Evolutionary conservation across 371 early-diverging fungal species (phyloP).

Genomic region (Circinella minor): DNA sequence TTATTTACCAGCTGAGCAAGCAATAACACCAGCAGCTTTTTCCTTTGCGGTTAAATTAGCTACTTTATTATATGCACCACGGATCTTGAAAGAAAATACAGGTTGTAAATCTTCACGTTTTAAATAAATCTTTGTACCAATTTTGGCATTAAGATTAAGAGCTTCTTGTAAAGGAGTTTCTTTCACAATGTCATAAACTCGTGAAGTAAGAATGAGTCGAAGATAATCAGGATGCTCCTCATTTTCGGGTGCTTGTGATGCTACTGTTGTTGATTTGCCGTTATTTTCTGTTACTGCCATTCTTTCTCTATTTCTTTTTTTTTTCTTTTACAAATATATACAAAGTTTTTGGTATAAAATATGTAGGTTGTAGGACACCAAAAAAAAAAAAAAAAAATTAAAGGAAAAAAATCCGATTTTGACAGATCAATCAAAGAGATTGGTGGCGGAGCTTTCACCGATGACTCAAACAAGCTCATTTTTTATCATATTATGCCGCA

Average conservation of each 20-base stretch:
- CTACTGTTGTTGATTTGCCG: not conserved
- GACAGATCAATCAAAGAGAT: too few relatives aligned
- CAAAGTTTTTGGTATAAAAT: too few relatives aligned
- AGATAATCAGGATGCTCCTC: conserved; percentile 78
- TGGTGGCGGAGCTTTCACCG: too few relatives aligned
- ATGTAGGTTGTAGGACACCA: too few relatives aligned
- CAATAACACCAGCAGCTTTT: conserved; percentile 85
- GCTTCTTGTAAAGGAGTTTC: conserved; percentile 91
- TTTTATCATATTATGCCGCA: too few relatives aligned
- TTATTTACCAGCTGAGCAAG: conserved; percentile 86
- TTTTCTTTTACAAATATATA: too few relatives aligned
- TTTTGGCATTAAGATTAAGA: conserved; percentile 75
- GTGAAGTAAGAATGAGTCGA: conserved; percentile 86
- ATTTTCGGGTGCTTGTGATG: not conserved
- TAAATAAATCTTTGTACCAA: conserved; percentile 72
- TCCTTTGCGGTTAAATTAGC: conserved; percentile 80
- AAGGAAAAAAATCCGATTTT: too few relatives aligned
- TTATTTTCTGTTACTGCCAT: conserved; percentile 6
- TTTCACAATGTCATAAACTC: conserved; percentile 90
- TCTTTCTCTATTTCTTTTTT: not conserved
- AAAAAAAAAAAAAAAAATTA: too few relatives aligned
- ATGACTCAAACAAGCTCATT: too few relatives aligned
- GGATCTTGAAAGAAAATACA: conserved; percentile 97
- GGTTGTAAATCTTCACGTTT: conserved; percentile 97
- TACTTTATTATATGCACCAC: conserved; percentile 96